These are phyloP conservation scores for Coemansia sp. DNA, from an alignment of 192 early-diverging fungal genomes.

Conservation along the genomic window DNA sequence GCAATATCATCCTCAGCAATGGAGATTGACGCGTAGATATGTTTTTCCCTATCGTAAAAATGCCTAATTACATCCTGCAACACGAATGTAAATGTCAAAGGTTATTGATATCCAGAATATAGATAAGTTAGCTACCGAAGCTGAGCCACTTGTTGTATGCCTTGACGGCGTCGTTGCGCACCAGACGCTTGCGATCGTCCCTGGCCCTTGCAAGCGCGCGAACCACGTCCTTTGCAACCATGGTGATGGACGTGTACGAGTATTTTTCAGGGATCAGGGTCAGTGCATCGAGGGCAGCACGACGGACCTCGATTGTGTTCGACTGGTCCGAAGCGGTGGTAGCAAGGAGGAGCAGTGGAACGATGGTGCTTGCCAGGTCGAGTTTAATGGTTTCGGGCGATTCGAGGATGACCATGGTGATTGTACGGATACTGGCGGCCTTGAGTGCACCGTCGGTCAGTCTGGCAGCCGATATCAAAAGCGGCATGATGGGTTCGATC, in stretches of 20 bases:
- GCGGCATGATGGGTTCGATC: conserved; percentile 71
- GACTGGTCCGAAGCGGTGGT: conserved; percentile 2
- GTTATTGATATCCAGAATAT: background rate
- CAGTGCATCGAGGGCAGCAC: conserved; percentile 69
- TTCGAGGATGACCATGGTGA: conserved; percentile 71
- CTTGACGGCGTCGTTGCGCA: conserved; percentile 84
- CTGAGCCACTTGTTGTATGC: conserved; percentile 82
- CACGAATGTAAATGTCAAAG: too few species aligned
- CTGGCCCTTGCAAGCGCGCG: conserved; percentile 62
- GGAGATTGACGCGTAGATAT: background rate
- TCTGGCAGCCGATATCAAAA: conserved; percentile 73
- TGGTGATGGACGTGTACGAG: conserved; percentile 59
- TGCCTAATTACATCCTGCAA: background rate
- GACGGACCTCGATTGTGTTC: conserved; percentile 62
- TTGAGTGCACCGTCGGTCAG: conserved; percentile 67
- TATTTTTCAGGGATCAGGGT: conserved; percentile 66
- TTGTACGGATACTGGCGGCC: conserved; percentile 72
- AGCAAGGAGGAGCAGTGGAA: conserved; percentile 29
- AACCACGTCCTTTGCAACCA: conserved; percentile 63
- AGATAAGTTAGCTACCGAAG: conserved; percentile 16
- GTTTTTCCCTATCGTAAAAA: background rate
- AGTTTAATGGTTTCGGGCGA: conserved; percentile 61
- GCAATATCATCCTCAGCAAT: background rate
- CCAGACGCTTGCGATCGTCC: conserved; percentile 88
- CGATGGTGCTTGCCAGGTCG: conserved; percentile 18